Conservation (phyloP, 2,329 filamentous ascomycete species). For the Rhinocladiella mackenziei region DNA sequence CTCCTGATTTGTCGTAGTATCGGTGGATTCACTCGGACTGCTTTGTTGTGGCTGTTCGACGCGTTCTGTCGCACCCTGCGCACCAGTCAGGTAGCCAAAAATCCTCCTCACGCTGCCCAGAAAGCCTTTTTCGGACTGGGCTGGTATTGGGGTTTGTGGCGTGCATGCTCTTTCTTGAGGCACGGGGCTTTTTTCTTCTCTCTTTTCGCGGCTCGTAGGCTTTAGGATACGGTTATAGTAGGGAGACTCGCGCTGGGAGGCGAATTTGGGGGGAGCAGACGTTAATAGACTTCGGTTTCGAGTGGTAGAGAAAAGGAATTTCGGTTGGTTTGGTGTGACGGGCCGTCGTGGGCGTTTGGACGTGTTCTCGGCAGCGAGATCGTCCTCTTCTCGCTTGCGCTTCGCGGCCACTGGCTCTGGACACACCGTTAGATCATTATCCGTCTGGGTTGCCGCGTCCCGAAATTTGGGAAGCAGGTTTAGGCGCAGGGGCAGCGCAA, state of each 20-base stretch:
- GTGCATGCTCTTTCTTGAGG: constrained; percentile 2
- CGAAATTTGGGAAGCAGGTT: not conserved
- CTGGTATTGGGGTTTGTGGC: constrained; percentile 12
- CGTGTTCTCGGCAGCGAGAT: constrained; percentile 6
- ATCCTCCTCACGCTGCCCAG: constrained; percentile 24
- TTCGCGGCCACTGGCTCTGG: constrained; percentile 13
- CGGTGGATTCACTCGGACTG: constrained; percentile 5
- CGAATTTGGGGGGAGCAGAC: constrained; percentile 17
- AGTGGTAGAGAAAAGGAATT: constrained; percentile 19
- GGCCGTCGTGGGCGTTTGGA: constrained; percentile 17
- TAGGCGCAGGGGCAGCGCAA: not conserved
- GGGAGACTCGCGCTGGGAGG: constrained; percentile 15
- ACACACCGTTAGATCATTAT: constrained; percentile 15
- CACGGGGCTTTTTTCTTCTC: too few species aligned
- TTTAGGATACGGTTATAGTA: constrained; percentile 10
- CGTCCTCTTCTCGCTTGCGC: constrained; percentile 16
- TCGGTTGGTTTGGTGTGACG: constrained; percentile 13
- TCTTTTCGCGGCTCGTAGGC: too few species aligned
- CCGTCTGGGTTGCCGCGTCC: constrained; percentile 14
- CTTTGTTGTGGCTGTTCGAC: constrained; percentile 5
- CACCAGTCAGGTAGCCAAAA: constrained; percentile 15
- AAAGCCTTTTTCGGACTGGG: constrained; percentile 6
- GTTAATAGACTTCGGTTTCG: constrained; percentile 22
- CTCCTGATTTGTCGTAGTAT: not conserved
- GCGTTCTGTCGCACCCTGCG: constrained; percentile 2